These are phyloP conservation scores for Cyathus striatus DNA, from an alignment of 768 basidiomycete genomes.

Conservation along the genomic window DNA sequence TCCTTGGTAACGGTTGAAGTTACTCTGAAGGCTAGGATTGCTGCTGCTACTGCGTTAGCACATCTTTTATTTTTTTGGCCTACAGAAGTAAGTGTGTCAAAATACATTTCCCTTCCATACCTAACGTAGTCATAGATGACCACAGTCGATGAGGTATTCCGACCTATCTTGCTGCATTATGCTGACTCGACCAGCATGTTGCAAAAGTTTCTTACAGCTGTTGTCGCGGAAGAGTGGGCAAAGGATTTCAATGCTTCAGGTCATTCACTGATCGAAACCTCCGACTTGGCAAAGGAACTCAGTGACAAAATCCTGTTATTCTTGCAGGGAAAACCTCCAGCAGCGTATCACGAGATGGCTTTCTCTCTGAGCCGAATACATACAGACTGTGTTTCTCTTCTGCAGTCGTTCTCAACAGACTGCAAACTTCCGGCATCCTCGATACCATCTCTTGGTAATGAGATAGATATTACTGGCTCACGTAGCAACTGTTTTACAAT, in stretches of 20 bases:
- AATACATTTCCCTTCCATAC: not conserved
- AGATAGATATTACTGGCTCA: constrained; percentile 70
- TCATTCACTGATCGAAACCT: constrained; percentile 46
- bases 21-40: constrained; percentile 74
- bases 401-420: constrained; percentile 80
- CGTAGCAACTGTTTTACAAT: constrained; percentile 71
- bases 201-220: constrained; percentile 81
- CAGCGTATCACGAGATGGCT: constrained; percentile 89
- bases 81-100: constrained; percentile 36
- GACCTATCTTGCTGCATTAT: constrained; percentile 73
- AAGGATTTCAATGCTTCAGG: constrained; percentile 38
- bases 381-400: constrained; percentile 69
- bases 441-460: constrained; percentile 73
- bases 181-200: constrained; percentile 87
- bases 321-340: constrained; percentile 71
- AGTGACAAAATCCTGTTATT: constrained; percentile 62
- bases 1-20: constrained; percentile 74
- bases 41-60: constrained; percentile 74
- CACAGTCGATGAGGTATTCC: constrained; percentile 61
- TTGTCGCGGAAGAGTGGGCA: constrained; percentile 93
- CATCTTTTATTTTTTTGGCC: constrained; percentile 68
- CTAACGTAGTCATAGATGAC: constrained; percentile 16
- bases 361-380: constrained; percentile 77
- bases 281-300: constrained; percentile 61
- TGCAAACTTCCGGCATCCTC: constrained; percentile 80